A percentile compares a stretch with the other conserved stretches of the same genome.
Conservation (phyloP, 176 grass and related monocot genomes). For the Musa troglodytarum region DNA sequence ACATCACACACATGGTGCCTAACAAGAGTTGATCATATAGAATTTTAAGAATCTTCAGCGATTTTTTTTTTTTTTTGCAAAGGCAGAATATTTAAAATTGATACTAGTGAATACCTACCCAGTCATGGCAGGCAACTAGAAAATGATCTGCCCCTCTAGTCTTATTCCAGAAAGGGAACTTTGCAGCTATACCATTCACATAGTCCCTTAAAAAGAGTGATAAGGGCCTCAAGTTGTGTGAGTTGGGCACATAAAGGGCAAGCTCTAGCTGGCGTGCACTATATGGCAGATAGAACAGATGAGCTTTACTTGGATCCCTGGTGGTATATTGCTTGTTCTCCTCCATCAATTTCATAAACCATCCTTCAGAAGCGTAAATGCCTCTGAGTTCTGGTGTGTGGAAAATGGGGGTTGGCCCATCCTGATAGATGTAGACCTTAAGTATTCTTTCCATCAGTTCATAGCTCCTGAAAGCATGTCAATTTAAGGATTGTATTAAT, state of each 20-base stretch:
- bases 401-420: conserved; percentile 12
- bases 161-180: conserved; percentile 14
- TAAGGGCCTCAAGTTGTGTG: conserved; percentile 14
- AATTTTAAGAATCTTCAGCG: not conserved
- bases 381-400: conserved; percentile 20
- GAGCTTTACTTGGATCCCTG: conserved; percentile 14
- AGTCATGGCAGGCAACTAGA: conserved; percentile 17
- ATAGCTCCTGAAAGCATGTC: conserved; percentile 19
- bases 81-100: not conserved
- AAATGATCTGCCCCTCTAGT: conserved; percentile 14
- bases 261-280: not conserved
- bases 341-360: conserved; percentile 23
- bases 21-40: no score
- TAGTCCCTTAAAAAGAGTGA: conserved; percentile 10
- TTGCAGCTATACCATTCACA: not conserved
- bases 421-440: conserved; percentile 20
- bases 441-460: conserved; percentile 19
- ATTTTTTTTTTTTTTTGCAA: no score
- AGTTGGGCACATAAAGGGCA: conserved; percentile 4
- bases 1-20: no score
- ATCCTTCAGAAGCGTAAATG: conserved; percentile 21
- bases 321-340: not conserved
- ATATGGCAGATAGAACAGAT: conserved; percentile 17
- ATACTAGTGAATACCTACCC: not conserved
- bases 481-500: not conserved